A percentile compares a stretch with the other conserved stretches of the same genome.
phyloP scores from a whole-genome alignment of 169 alveolate species.

The Plasmodium blacklocki region DNA sequence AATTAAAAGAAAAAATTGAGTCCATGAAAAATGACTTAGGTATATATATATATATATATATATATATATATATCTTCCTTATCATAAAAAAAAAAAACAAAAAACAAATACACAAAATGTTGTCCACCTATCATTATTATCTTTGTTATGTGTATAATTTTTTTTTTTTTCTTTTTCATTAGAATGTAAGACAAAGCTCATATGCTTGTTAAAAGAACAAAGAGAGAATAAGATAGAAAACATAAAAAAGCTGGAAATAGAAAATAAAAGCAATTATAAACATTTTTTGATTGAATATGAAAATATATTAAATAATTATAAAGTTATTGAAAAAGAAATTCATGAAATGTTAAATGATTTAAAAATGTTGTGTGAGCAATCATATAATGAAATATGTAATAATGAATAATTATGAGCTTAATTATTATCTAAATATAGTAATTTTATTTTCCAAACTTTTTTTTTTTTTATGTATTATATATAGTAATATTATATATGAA shows the following conservation, averaged over 20 bases:
- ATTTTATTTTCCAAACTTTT: too few species aligned
- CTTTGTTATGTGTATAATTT: background rate
- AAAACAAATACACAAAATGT: background rate
- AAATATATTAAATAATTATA: constrained; percentile 47
- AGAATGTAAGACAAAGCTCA: constrained; percentile 51
- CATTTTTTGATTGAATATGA: constrained; percentile 46
- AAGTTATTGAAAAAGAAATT: constrained; percentile 48
- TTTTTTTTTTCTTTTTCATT: background rate
- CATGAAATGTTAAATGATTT: constrained; percentile 56
- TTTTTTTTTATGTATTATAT: too few species aligned
- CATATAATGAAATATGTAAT: constrained; percentile 74
- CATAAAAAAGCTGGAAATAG: constrained; percentile 50
- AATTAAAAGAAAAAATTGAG: constrained; percentile 62
- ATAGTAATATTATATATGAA: too few species aligned
- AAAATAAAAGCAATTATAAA: constrained; percentile 54
- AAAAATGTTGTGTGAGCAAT: constrained; percentile 42
- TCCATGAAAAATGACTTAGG: constrained; percentile 62
- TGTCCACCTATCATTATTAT: background rate
- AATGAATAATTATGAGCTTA: background rate
- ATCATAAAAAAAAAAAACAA: background rate
- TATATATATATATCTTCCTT: background rate
- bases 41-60: constrained; percentile 2
- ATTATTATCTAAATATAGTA: background rate
- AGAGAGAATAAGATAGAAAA: constrained; percentile 54
- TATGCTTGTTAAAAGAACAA: constrained; percentile 47